Percentiles rank a stretch among this genome's conserved stretches.
Conservation (phyloP, 371 early-diverging fungal genomes). For the Mucor plumbeus region DNA sequence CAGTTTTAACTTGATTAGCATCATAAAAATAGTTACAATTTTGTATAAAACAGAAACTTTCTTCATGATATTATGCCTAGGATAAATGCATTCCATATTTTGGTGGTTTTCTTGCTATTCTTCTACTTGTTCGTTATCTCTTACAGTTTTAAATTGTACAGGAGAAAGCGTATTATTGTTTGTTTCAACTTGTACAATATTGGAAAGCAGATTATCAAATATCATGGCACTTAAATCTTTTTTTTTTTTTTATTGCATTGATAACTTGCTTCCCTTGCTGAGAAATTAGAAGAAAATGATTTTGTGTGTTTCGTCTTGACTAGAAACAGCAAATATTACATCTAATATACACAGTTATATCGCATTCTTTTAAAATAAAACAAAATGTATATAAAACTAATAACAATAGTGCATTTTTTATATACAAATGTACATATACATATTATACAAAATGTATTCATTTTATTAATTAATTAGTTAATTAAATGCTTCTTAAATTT, state of each 20-base stretch:
- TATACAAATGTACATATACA: neutral
- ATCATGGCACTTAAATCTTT: neutral
- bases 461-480: neutral
- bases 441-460: neutral
- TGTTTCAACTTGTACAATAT: neutral
- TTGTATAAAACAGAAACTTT: neutral
- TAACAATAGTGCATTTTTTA: neutral
- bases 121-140: neutral
- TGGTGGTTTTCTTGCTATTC: neutral
- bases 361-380: neutral
- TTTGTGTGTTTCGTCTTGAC: slow-evolving; percentile 8
- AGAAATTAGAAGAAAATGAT: neutral
- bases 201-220: neutral
- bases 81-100: neutral
- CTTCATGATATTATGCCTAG: neutral
- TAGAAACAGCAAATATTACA: neutral
- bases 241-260: neutral
- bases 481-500: neutral
- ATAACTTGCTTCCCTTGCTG: neutral
- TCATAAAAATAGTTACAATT: no score
- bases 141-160: neutral
- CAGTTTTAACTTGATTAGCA: neutral
- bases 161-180: slow-evolving; percentile 4
- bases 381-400: neutral
- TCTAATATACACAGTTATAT: neutral